Conservation (phyloP, 2,329 filamentous ascomycete species). For the Malbranchea zuffiana region DNA sequence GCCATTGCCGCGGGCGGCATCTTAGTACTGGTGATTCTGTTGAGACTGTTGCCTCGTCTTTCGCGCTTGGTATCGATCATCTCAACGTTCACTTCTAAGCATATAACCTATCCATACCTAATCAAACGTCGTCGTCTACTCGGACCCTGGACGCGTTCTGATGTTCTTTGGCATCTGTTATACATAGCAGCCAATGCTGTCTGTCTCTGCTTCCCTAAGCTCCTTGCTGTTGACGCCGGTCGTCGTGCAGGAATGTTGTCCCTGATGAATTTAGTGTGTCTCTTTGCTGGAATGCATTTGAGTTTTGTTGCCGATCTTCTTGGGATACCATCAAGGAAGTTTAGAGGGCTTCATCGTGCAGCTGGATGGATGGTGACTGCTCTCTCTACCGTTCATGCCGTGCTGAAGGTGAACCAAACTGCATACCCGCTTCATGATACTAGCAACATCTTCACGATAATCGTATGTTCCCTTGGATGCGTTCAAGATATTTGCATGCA, state of each 20-base stretch:
- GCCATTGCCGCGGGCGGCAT: constrained; percentile 17
- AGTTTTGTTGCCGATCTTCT: too few relatives aligned
- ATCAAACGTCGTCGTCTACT: constrained; percentile 14
- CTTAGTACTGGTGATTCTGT: constrained; percentile 16
- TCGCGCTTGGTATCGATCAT: too few relatives aligned
- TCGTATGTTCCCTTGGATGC: constrained; percentile 7
- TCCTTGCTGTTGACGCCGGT: constrained; percentile 11
- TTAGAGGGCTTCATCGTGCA: constrained; percentile 15
- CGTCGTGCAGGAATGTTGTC: constrained; percentile 15
- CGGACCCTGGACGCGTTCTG: constrained; percentile 14
- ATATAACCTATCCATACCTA: constrained; percentile 19
- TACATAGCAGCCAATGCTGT: constrained; percentile 16
- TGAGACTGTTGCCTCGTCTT: too few relatives aligned
- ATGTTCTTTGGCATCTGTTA: constrained; percentile 13
- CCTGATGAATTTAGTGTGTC: constrained; percentile 19
- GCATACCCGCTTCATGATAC: neutral
- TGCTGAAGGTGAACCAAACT: constrained; percentile 9
- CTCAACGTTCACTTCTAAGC: constrained; percentile 13
- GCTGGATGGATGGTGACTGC: constrained; percentile 16
- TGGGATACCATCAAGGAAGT: constrained; percentile 14
- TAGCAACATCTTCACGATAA: neutral
- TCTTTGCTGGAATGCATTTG: constrained; percentile 15
- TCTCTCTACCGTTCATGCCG: constrained; percentile 16
- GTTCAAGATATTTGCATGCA: constrained; percentile 8
- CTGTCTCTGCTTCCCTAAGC: constrained; percentile 14